Evolutionary conservation across 306 rosid genomes (phyloP).

Genomic region (Adenanthera pavonina): DNA sequence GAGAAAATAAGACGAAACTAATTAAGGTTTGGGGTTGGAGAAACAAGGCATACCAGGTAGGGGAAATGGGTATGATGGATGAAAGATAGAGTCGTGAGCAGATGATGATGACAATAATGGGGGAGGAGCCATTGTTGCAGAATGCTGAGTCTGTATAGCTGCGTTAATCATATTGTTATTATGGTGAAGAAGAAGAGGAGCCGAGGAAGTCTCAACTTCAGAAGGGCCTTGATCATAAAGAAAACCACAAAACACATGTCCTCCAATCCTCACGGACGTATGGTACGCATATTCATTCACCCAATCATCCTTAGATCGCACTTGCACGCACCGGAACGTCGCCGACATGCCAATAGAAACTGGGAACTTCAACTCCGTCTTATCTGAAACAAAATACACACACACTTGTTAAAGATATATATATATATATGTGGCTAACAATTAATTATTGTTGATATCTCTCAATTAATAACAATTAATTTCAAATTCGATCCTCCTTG

Average conservation of each 20-base stretch:
- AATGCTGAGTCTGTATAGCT: slow-evolving; percentile 16
- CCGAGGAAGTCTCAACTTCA: slow-evolving; percentile 6
- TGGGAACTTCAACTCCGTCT: slow-evolving; percentile 54
- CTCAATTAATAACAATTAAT: too few species aligned
- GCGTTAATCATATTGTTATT: slow-evolving; percentile 40
- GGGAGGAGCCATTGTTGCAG: slow-evolving; percentile 29
- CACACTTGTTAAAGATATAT: neutral
- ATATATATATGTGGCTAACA: neutral
- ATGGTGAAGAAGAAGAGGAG: slow-evolving; percentile 33
- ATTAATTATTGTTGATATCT: neutral
- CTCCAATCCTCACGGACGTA: slow-evolving; percentile 66
- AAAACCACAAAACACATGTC: slow-evolving; percentile 66
- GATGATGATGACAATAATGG: slow-evolving; percentile 28
- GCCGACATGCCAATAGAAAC: slow-evolving; percentile 51
- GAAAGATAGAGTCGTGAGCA: slow-evolving; percentile 23
- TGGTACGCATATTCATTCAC: slow-evolving; percentile 62
- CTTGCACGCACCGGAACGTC: slow-evolving; percentile 52
- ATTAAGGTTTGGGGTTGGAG: slow-evolving; percentile 47
- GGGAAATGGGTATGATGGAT: slow-evolving; percentile 41
- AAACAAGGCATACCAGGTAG: slow-evolving; percentile 58
- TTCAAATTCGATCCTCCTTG: too few species aligned
- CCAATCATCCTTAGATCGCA: slow-evolving; percentile 53
- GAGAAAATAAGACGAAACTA: neutral
- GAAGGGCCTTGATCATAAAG: slow-evolving; percentile 72
- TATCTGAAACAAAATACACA: slow-evolving; percentile 38